A percentile compares a stretch with the other conserved stretches of the same genome.
Evolutionary conservation across 495 filamentous ascomycete genomes (phyloP).

Genomic region (Aspergillus baeticus): DNA sequence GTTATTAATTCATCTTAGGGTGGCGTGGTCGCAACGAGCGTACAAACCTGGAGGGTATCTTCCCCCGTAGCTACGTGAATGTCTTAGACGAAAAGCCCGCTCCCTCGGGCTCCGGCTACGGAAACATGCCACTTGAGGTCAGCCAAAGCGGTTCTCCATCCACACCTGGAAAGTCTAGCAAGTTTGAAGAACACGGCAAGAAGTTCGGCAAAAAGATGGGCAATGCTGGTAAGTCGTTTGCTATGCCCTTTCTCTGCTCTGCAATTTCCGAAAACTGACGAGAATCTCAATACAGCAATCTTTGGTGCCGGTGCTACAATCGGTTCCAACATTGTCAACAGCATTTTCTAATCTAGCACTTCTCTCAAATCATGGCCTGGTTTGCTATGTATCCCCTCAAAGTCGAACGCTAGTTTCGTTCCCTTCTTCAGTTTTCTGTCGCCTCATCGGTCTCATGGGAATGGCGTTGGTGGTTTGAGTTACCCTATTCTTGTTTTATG

Average conservation of each 20-base stretch:
- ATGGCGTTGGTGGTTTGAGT: conserved; percentile 32
- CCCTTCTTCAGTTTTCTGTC: neutral
- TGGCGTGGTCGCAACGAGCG: conserved; percentile 84
- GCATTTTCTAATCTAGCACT: conserved; percentile 66
- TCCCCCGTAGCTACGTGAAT: conserved; percentile 85
- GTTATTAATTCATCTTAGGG: conserved; percentile 35
- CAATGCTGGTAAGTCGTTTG: conserved; percentile 48
- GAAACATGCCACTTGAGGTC: conserved; percentile 53
- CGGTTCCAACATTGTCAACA: conserved; percentile 87
- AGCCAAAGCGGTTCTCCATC: conserved; percentile 41
- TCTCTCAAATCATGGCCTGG: conserved; percentile 12
- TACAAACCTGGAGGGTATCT: conserved; percentile 82
- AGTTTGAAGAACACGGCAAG: conserved; percentile 54
- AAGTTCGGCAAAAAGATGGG: conserved; percentile 58
- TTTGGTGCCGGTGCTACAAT: conserved; percentile 88
- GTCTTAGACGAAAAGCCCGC: conserved; percentile 47
- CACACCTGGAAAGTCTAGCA: conserved; percentile 33
- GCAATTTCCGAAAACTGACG: conserved; percentile 1
- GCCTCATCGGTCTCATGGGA: conserved; percentile 20
- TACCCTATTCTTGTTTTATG: conserved; percentile 14
- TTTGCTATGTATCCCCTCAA: neutral
- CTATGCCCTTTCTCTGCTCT: neutral
- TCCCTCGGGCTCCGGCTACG: conserved; percentile 41
- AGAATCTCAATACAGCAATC: conserved; percentile 45
- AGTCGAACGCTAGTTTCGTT: neutral